Evolutionary conservation across 306 rosid genomes (phyloP).

Genomic region (Vachellia collinsii): DNA sequence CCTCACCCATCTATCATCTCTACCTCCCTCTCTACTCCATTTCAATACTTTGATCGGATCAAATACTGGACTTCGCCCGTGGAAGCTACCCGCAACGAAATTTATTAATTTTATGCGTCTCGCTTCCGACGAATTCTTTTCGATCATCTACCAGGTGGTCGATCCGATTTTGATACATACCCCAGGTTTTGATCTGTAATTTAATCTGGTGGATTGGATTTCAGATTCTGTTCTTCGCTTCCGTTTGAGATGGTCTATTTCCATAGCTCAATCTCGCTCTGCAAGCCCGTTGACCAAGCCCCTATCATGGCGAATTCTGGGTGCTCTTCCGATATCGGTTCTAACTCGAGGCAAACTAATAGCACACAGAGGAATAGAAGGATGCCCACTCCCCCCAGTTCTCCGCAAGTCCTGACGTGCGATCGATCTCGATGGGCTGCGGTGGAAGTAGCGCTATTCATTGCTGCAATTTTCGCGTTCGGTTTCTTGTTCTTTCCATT

Average conservation of each 20-base stretch:
- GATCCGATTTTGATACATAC: conserved; percentile 44
- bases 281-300: conserved; percentile 83
- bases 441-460: conserved; percentile 69
- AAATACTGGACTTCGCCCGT: conserved; percentile 17
- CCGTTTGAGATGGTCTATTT: conserved; percentile 88
- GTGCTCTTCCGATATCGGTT: conserved; percentile 51
- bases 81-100: neutral
- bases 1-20: neutral
- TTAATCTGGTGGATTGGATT: conserved; percentile 39
- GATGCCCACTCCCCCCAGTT: conserved; percentile 47
- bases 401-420: conserved; percentile 62
- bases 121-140: conserved; percentile 48
- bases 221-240: conserved; percentile 26
- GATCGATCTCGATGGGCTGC: conserved; percentile 78
- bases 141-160: conserved; percentile 37
- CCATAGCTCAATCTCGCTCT: conserved; percentile 89
- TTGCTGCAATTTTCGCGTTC: conserved; percentile 69
- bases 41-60: conserved; percentile 37
- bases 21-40: neutral
- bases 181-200: conserved; percentile 48
- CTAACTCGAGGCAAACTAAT: conserved; percentile 55
- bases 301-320: conserved; percentile 62
- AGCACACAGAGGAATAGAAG: conserved; percentile 48
- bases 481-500: conserved; percentile 77
- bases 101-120: conserved; percentile 28